These are phyloP conservation scores for Pyrus communis DNA, from an alignment of 306 rosid genomes.

Conservation along the genomic window DNA sequence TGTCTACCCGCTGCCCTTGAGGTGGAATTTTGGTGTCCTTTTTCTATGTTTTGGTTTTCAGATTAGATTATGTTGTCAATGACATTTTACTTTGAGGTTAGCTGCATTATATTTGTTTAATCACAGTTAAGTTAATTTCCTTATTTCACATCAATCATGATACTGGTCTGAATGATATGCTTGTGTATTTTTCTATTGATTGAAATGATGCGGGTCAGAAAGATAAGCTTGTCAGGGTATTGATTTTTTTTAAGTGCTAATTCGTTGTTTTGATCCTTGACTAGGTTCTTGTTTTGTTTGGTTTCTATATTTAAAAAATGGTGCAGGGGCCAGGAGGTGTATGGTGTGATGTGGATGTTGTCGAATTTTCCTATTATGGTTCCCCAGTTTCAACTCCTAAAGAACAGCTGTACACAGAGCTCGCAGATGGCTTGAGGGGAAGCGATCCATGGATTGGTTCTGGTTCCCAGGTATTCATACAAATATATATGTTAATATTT, in stretches of 20 bases:
- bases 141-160: neutral
- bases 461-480: conserved; percentile 82
- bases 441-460: conserved; percentile 80
- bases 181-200: neutral
- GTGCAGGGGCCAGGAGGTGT: conserved; percentile 98
- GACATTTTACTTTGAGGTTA: neutral
- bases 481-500: neutral
- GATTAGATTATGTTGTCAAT: neutral
- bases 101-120: neutral
- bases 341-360: conserved; percentile 99
- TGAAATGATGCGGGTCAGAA: neutral
- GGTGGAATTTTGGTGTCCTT: conserved; percentile 63
- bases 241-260: neutral
- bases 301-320: conserved; percentile 1
- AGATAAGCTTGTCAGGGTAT: neutral
- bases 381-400: conserved; percentile 91
- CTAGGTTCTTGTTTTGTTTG: neutral
- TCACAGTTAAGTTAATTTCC: neutral
- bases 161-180: neutral
- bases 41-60: conserved; percentile 28
- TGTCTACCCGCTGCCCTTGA: conserved; percentile 98
- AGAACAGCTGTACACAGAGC: conserved; percentile 84
- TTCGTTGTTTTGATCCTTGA: neutral
- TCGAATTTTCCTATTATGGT: conserved; percentile 92
- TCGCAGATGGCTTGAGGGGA: conserved; percentile 92